Evolutionary conservation across 1,139 yeast species (phyloP), one percentile per base, ranked within the genome.

Genomic region (Saccharomycopsis crataegensis): DNA sequence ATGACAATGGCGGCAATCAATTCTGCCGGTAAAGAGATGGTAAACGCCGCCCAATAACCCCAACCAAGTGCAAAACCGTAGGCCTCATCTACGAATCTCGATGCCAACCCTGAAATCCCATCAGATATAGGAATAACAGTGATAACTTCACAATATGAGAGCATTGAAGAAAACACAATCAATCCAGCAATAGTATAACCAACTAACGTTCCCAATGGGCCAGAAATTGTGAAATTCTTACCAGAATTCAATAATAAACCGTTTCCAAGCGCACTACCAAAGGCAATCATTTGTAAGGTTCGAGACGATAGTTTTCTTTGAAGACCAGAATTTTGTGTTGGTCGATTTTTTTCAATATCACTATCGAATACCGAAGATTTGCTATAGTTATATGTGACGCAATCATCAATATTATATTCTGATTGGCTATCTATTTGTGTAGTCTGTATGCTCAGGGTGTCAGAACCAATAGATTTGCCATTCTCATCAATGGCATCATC

Each of bases 261-360:
- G n/a, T 87, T 91, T 1, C 96, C 96, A 5, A 87, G 69, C 0
- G 93, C 85, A 0, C 93, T 94, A 2, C 94, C 93, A 46, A 89
- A 73, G 0, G 95, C 87, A 49, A 88, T 83, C 82, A 86, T 83
- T 64, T 86, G 90, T 28, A 87, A 70, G 65, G 88, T 95, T 36
- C 94, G 71, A 9, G 84, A 80, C 57, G 78, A 78, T 38, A 87
- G 70, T 58, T 79, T 79, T 55, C 95, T 72, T 59, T 82, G 77
- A 43, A 74, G 16, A 17, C 46, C 40, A 37, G n/a, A 12, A 52
- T 31, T 44, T 12, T 6, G 37, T 6, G n/a, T 42, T 42, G 12
- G 36, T n/a, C n/a, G 12, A 11, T 44, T 17, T 22, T 45, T 44
- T 33, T 46, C 51, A 16, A 12, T 6, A n/a, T 43, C 36, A 36